Conservation (phyloP, 495 filamentous ascomycete species). For the Penicillium fimorum region DNA sequence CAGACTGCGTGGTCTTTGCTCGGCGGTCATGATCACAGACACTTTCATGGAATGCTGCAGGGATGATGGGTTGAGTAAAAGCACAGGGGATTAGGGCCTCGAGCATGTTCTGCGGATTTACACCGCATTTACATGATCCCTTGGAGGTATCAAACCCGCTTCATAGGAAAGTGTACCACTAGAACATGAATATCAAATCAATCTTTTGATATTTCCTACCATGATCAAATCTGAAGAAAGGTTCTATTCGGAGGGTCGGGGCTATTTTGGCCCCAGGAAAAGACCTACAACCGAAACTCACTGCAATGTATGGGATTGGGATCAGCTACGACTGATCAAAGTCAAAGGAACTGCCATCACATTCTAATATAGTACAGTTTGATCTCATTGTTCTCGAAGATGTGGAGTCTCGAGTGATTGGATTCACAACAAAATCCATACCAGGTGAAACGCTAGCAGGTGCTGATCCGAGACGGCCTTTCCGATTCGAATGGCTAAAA, state of each 20-base stretch:
- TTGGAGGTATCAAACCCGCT: background rate
- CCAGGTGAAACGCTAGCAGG: constrained; percentile 26
- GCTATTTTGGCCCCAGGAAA: constrained; percentile 16
- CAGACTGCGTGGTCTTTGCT: too few relatives aligned
- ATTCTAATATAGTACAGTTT: constrained; percentile 37
- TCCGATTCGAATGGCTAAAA: constrained; percentile 36
- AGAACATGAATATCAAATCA: background rate
- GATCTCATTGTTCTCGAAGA: constrained; percentile 39
- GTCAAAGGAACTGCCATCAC: constrained; percentile 26
- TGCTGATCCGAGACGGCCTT: constrained; percentile 23
- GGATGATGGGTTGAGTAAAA: background rate
- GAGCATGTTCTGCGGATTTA: background rate
- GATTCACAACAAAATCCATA: constrained; percentile 41
- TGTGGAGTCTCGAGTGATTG: constrained; percentile 33
- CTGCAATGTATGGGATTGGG: constrained; percentile 28
- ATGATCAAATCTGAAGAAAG: constrained; percentile 15
- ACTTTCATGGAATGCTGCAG: background rate
- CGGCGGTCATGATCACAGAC: background rate
- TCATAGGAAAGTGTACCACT: background rate
- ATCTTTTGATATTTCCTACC: background rate
- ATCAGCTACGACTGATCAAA: constrained; percentile 20
- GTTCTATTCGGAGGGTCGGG: constrained; percentile 21
- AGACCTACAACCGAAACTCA: constrained; percentile 13
- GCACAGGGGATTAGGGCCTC: background rate
- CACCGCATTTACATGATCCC: background rate